A percentile compares a stretch with the other conserved stretches of the same genome.
These are phyloP conservation scores for Kazachstania africana DNA, from an alignment of 805 yeast species.

Conservation along the genomic window DNA sequence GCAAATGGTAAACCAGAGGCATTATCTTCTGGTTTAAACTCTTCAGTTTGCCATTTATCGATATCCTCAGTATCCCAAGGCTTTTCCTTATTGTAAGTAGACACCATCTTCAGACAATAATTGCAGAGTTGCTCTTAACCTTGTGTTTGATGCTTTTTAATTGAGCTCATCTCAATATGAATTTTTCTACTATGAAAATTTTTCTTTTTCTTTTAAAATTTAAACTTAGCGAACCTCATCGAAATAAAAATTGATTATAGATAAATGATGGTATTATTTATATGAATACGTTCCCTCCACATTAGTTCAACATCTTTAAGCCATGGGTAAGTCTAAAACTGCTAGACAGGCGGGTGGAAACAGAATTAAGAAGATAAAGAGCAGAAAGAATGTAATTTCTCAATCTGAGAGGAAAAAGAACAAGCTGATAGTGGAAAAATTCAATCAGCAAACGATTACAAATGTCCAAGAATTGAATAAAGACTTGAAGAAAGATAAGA, in stretches of 20 bases:
- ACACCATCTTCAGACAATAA: constrained; percentile 59
- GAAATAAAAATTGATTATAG: no score
- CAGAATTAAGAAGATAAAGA: constrained; percentile 1
- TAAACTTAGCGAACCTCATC: neutral
- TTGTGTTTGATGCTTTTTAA: no score
- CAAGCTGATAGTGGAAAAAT: constrained; percentile 13
- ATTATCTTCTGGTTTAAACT: constrained; percentile 82
- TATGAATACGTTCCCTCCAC: no score
- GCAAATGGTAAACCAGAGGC: constrained; percentile 77
- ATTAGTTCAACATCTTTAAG: no score
- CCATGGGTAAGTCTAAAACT: constrained; percentile 1
- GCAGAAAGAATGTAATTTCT: constrained; percentile 7
- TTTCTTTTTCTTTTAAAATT: neutral
- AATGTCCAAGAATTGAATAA: constrained; percentile 5
- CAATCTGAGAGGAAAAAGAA: constrained; percentile 18
- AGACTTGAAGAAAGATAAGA: neutral
- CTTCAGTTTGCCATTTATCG: constrained; percentile 85
- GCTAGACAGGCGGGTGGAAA: no score
- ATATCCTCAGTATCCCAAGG: constrained; percentile 97
- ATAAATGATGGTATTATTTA: no score
- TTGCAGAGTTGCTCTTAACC: no score
- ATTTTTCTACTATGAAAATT: neutral
- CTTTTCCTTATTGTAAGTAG: constrained; percentile 87
- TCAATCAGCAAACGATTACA: constrained; percentile 11
- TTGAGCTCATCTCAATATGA: neutral